Base-by-base conservation (phyloP, 441 rosid species). In the Bruguiera hainesii region DNA sequence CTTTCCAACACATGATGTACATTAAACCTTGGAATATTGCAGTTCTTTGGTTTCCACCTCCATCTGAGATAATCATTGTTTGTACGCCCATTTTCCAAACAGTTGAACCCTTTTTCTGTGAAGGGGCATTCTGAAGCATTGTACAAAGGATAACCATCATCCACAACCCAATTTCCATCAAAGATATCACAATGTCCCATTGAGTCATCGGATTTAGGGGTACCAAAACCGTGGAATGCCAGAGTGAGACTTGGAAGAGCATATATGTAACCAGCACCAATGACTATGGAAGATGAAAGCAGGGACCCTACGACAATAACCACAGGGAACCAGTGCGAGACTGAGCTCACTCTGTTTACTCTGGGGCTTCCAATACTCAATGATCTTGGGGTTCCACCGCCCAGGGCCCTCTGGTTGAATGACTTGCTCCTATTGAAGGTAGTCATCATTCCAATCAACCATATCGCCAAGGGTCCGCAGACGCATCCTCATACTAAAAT, bases 121-220 rank as follows among this genome's bases (percentile, higher is more conserved):
- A 89, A 87, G 6, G 97, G 90, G 71, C 96, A 91, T 33, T 82
- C 85, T 0, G 89, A 78, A 68, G 84, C 89, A 59, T 87, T 83
- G 49, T 77, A 81, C 52, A 79, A 60, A 30, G 81, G 82, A 49
- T 79, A 73, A 59, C 72, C 66, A 67, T 77, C 73, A 73, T 75
- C 84, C 13, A 8, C 60, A 53, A 76, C 75, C 87, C 84, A 85
- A 51, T 64, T 70, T 35, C 87, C 85, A n/a, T 82, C 73, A 51
- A 67, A 81, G 35, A 85, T 39, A 52, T 69, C 39, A 64, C 93
- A 85, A 29, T 63, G 53, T 11, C 60, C 52, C 42, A 42, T 72
- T n/a, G 91, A 78, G 58, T 67, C 76, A 52, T 78, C 79, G 25
- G 68, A 66, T 63, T 74, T 72, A 20, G 81, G 62, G 11, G 78